A percentile compares a stretch with the other conserved stretches of the same genome.
Conservation (phyloP, 1,139 yeast genomes). For the Candida neerlandica region DNA sequence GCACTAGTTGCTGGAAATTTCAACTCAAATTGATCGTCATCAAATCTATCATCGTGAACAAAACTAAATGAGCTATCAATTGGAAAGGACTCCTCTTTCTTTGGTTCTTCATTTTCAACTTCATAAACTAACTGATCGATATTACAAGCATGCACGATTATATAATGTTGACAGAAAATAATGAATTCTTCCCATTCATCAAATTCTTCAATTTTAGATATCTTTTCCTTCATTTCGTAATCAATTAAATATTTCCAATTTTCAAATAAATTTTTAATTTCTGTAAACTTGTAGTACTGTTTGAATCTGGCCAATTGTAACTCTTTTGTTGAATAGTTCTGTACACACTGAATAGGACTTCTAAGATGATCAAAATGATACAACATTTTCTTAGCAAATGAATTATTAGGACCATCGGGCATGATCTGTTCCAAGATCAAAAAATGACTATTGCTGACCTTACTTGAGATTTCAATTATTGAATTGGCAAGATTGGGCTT, state of each 20-base stretch:
- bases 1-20: constrained; percentile 51
- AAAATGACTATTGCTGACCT: constrained; percentile 57
- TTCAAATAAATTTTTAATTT: constrained; percentile 56
- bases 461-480: constrained; percentile 54
- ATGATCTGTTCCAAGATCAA: constrained; percentile 71
- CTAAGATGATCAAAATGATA: constrained; percentile 67
- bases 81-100: constrained; percentile 2
- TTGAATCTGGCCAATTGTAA: constrained; percentile 56
- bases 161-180: constrained; percentile 75
- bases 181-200: constrained; percentile 87
- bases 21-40: constrained; percentile 26
- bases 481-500: constrained; percentile 66
- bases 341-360: constrained; percentile 72
- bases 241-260: constrained; percentile 57
- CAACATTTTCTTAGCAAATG: constrained; percentile 77
- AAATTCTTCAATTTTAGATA: constrained; percentile 63
- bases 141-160: constrained; percentile 67
- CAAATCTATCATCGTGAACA: constrained; percentile 16
- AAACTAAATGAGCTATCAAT: constrained; percentile 15
- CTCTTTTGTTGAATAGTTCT: constrained; percentile 53
- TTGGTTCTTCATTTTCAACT: constrained; percentile 8
- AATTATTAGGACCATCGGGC: constrained; percentile 63
- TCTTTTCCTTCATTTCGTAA: constrained; percentile 38
- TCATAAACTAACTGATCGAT: constrained; percentile 18
- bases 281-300: constrained; percentile 46